Conservation (phyloP, 345 rosid species). For the Crucihimalaya himalaica region DNA sequence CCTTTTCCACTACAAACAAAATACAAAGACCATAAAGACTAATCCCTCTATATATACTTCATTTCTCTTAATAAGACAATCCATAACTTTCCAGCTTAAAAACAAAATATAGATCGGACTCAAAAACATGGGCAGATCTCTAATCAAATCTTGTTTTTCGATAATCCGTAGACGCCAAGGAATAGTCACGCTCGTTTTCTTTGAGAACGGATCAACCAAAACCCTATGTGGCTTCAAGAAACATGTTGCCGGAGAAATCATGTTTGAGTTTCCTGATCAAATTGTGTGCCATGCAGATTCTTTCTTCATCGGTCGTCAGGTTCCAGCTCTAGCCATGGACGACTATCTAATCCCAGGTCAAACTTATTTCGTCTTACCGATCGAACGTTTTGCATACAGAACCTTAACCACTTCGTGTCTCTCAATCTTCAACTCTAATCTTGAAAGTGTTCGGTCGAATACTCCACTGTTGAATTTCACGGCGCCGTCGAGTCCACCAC, state of each 20-base stretch:
- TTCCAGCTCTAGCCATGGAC: slow-evolving; percentile 67
- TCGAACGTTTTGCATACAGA: slow-evolving; percentile 56
- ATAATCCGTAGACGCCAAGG: slow-evolving; percentile 26
- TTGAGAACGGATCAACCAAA: slow-evolving; percentile 55
- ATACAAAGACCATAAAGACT: slow-evolving; percentile 29
- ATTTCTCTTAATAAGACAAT: slow-evolving; percentile 24
- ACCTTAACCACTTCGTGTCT: slow-evolving; percentile 63
- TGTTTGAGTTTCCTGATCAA: slow-evolving; percentile 83
- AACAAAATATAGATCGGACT: background rate
- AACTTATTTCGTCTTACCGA: slow-evolving; percentile 81
- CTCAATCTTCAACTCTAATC: slow-evolving; percentile 51
- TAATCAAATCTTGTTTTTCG: slow-evolving; percentile 29
- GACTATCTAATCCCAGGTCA: slow-evolving; percentile 66
- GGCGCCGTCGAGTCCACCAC: slow-evolving; percentile 44
- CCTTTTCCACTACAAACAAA: slow-evolving; percentile 23
- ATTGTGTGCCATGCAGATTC: slow-evolving; percentile 87
- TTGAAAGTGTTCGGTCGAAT: slow-evolving; percentile 5
- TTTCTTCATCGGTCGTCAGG: slow-evolving; percentile 82
- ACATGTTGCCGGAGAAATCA: slow-evolving; percentile 87
- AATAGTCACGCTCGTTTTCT: slow-evolving; percentile 59
- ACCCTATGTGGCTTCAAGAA: slow-evolving; percentile 45
- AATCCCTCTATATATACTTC: slow-evolving; percentile 25
- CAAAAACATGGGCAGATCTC: slow-evolving; percentile 50
- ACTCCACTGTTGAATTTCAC: slow-evolving; percentile 46
- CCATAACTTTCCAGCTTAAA: slow-evolving; percentile 16